Base-by-base conservation (phyloP, 345 rosid genomes). In the Erucastrum elatum region DNA sequence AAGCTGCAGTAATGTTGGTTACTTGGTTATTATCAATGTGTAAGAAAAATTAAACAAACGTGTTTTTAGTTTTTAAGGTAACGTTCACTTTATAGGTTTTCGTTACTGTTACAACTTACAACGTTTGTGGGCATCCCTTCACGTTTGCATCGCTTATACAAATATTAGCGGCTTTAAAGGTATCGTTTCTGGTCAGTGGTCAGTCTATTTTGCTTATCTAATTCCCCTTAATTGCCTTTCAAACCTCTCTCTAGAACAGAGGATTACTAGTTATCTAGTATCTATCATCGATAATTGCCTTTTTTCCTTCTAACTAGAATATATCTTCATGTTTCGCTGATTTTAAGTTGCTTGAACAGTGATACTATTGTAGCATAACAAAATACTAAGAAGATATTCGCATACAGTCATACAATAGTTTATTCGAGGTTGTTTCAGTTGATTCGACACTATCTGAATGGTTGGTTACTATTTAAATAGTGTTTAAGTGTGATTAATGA, bases 61-160 rank as follows among this genome's bases (percentile, higher is more conserved):
- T 69, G 11, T 41, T 41, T 41, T 41, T 10, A 41, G 13, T 10
- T 41, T 10, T 41, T 41, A 0, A 80, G 53, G 83, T 74, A 64
- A 80, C 70, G 78, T 64, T 69, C 79, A 69, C 63, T 74, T 75
- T 75, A 30, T 7, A 21, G 8, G 75, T 74, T 62, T 63, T 59
- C 74, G 51, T 58, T 58, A 72, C 77, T 21, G 77, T 66, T 61
- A 46, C 25, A 53, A 68, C 82, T 66, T 61, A 46, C 31, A 53
- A 68, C 82, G 75, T 80, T 55, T 80, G 61, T 53, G 71, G 71
- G 60, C 16, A 51, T 39, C 59, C 62, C 61, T 46, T 80, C 82
- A 63, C 82, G 79, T 73, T 68, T 79, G 78, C 74, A 31, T 78
- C 68, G 77, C 29, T 67, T 39, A 62, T 74, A 78, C 63, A 68